Conservation (phyloP, 345 rosid species). For the Populus ilicifolia region DNA sequence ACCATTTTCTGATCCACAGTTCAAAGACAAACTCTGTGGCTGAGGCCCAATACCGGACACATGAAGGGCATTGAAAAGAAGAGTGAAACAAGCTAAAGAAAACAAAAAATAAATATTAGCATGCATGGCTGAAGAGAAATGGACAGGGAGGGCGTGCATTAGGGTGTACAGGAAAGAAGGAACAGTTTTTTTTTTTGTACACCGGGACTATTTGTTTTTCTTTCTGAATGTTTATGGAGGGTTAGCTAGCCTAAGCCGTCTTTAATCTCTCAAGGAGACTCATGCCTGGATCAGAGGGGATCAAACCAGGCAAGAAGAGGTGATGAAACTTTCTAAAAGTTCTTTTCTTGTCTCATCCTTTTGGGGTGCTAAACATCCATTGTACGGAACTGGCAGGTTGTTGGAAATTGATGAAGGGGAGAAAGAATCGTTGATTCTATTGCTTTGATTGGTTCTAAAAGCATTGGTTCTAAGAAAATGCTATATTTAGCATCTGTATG, state of each 20-base stretch:
- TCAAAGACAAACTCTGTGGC: constrained; percentile 28
- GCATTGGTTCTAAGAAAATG: not conserved
- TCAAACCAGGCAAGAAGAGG: constrained; percentile 13
- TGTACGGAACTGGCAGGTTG: not conserved
- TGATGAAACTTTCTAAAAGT: not conserved
- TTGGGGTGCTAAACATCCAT: not conserved
- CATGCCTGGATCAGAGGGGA: constrained; percentile 15
- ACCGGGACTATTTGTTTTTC: constrained; percentile 7
- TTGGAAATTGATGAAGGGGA: constrained; percentile 22
- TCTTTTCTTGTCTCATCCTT: not conserved
- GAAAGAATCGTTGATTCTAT: constrained; percentile 5
- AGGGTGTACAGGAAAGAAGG: constrained; percentile 22
- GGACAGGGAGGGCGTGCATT: not conserved
- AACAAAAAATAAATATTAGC: constrained; percentile 17
- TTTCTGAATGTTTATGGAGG: not conserved
- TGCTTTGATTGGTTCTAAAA: constrained; percentile 1
- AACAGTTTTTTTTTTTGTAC: constrained; percentile 11
- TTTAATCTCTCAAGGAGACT: constrained; percentile 5
- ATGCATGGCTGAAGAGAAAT: constrained; percentile 30
- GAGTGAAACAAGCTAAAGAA: constrained; percentile 27
- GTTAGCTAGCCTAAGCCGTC: not conserved
- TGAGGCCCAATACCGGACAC: constrained; percentile 6
- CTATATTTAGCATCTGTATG: not conserved
- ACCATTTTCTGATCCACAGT: constrained; percentile 48
- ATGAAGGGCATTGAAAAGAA: constrained; percentile 19